Base-by-base conservation (phyloP, 352 stramenopile genomes). In the Globisporangium emineosum region DNA sequence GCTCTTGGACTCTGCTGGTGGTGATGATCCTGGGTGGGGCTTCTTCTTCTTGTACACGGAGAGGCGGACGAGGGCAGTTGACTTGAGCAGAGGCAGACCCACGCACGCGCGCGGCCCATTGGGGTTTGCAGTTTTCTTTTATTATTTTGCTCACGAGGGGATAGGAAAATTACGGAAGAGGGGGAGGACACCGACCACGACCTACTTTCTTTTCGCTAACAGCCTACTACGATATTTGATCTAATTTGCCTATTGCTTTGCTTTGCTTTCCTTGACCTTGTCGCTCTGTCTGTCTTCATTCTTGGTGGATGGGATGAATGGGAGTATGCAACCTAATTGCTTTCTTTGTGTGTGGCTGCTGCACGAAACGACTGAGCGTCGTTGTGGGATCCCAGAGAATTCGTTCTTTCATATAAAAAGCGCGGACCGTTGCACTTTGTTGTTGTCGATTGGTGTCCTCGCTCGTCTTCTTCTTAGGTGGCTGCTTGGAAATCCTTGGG, bases 401-500 rank as follows among this genome's bases (percentile, higher is more conserved):
- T 47, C 17, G 6, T 47, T 47, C 40, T 47, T 47, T 21, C 40
- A 47, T 21, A 47, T 47, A 40, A 40, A 40, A 12, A 40, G 33
- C 10, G 33, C 10, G 1, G 8, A 40, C 33, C 9, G 8, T 37
- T 9, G 4, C 33, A 15, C 33, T 40, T 12, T 40, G 33, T 12
- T 47, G 40, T 47, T 47, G 15, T 47, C 40, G n/a, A n/a, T n/a
- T 47, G 13, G 15, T 8, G 15, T 17, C 43, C 12, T 27, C 19
- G 17, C 29, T 29, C 29, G 19, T 33, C 21, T 29, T 57, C 13
- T 13, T 25, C 33, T 33, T 65, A 56, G 33, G 23, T 40, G 2
- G 32, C 25, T 23, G 13, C 3, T 15, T 43, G 52, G 10, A 91
- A 69, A 37, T 85, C 77, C 53, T 76, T 78, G 42, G 79, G 69